Percentiles rank a stretch among this genome's conserved stretches.
Evolutionary conservation across 2,329 filamentous ascomycete species (phyloP).

Genomic region (Epichloe bromicola): DNA sequence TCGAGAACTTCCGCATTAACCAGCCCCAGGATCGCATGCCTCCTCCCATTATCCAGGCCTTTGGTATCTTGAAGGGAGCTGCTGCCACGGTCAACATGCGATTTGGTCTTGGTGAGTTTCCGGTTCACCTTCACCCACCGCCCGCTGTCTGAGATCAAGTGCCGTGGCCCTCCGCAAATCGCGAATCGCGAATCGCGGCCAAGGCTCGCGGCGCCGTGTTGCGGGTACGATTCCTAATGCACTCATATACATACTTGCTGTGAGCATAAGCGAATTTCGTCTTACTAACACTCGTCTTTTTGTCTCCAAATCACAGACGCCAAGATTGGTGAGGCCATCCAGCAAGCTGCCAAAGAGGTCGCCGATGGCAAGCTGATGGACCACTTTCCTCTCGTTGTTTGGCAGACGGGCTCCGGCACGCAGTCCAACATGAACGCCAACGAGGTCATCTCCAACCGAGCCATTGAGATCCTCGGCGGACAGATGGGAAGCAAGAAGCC

Average conservation of each 20-base stretch:
- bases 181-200: too few species aligned
- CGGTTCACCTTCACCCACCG: too few species aligned
- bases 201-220: too few species aligned
- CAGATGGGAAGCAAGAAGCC: constrained; percentile 94
- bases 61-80: constrained; percentile 94
- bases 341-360: constrained; percentile 88
- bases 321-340: constrained; percentile 81
- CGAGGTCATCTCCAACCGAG: constrained; percentile 98
- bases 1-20: constrained; percentile 98
- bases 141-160: too few species aligned
- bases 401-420: constrained; percentile 97
- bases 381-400: constrained; percentile 97
- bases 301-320: constrained; percentile 25
- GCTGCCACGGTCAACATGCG: constrained; percentile 92
- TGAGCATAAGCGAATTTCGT: not conserved
- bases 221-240: not conserved
- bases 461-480: constrained; percentile 93
- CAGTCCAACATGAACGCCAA: constrained; percentile 99
- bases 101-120: constrained; percentile 60
- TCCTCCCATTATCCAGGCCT: constrained; percentile 77
- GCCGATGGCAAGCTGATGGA: constrained; percentile 86
- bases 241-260: not conserved
- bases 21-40: constrained; percentile 99
- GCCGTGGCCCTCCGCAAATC: too few species aligned
- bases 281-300: not conserved